Base-by-base conservation (phyloP, 495 filamentous ascomycete genomes). In the Talaromyces ruber region DNA sequence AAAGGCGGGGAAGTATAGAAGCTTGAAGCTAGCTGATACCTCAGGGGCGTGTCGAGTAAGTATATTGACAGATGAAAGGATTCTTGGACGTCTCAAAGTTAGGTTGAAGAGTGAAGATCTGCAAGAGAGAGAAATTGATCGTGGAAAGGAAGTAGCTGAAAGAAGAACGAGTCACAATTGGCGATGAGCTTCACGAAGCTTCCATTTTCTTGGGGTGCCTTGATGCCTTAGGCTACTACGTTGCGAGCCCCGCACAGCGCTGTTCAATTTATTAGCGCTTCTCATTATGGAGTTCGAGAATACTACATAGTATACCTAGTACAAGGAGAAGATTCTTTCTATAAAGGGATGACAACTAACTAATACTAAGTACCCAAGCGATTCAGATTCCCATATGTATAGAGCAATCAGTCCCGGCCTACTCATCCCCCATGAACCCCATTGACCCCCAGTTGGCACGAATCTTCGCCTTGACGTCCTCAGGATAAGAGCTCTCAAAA, bases 401-500 rank as follows among this genome's bases (percentile, higher is more conserved):
- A n/a, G n/a, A n/a, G n/a, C n/a, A n/a, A n/a, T n/a, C n/a, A n/a
- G n/a, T n/a, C n/a, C n/a, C 30, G 1, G 30, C 6, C 9, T 8
- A 32, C 16, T 14, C 4, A 39, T 16, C 3, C 14, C 1, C 16
- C 14, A 16, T 39, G 9, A 39, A 39, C 14, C 34, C 34, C 34
- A 39, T n/a, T 6, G 34, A 16, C 34, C 16, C 34, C 12, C 34
- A 39, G 4, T 39, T 39, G 16, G 34, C 34, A 4, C 34, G 8
- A 14, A 16, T 6, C 14, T 34, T 34, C 32, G 1, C 32, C 34
- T 65, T 54, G 8, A 69, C 28, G 0, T 66, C 59, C 25, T 25
- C 47, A 14, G 67, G 67, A 25, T 63, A 69, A 4, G 67, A 67
- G 2, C 52, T 55, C 16, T 62, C 56, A 28, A 67, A 69, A 39